phyloP scores from a whole-genome alignment of 2,329 filamentous ascomycete genomes.

The Venturia nashicola region DNA sequence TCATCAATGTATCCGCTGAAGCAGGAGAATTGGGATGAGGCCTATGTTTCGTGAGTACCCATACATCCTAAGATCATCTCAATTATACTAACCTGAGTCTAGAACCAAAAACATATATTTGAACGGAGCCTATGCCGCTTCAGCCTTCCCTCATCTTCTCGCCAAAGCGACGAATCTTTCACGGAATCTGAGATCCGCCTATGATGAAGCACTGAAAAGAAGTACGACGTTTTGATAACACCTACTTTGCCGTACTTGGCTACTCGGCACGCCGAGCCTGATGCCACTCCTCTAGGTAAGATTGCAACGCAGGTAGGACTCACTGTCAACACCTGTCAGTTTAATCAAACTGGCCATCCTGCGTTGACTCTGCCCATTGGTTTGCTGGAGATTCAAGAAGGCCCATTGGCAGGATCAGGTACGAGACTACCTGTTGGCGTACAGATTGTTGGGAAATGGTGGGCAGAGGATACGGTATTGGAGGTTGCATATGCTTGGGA shows the following conservation, averaged over 20 bases:
- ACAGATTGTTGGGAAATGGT: slow-evolving; percentile 42
- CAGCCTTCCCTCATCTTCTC: slow-evolving; percentile 34
- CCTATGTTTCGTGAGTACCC: slow-evolving; percentile 28
- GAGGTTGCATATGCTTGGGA: slow-evolving; percentile 37
- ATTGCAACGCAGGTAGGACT: slow-evolving; percentile 41
- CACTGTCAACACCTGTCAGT: slow-evolving; percentile 43
- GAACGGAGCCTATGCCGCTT: slow-evolving; percentile 36
- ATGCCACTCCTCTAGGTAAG: slow-evolving; percentile 30
- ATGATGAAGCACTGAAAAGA: slow-evolving; percentile 27
- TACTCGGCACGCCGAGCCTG: slow-evolving; percentile 28
- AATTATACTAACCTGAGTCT: background rate
- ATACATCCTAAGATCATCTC: too few relatives aligned
- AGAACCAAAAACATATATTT: slow-evolving; percentile 44
- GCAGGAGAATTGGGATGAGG: slow-evolving; percentile 36
- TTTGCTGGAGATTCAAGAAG: slow-evolving; percentile 29
- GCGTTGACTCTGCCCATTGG: slow-evolving; percentile 42
- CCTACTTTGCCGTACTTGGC: slow-evolving; percentile 38
- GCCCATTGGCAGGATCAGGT: slow-evolving; percentile 17
- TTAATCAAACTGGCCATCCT: slow-evolving; percentile 46
- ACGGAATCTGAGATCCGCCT: slow-evolving; percentile 34
- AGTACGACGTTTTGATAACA: slow-evolving; percentile 35
- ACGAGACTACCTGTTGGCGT: slow-evolving; percentile 38
- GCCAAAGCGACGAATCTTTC: slow-evolving; percentile 39
- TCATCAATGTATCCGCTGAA: slow-evolving; percentile 34
- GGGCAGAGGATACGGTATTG: slow-evolving; percentile 37